Evolutionary conservation across 2,329 filamentous ascomycete species (phyloP).

Genomic region (Samsoniella hepiali): DNA sequence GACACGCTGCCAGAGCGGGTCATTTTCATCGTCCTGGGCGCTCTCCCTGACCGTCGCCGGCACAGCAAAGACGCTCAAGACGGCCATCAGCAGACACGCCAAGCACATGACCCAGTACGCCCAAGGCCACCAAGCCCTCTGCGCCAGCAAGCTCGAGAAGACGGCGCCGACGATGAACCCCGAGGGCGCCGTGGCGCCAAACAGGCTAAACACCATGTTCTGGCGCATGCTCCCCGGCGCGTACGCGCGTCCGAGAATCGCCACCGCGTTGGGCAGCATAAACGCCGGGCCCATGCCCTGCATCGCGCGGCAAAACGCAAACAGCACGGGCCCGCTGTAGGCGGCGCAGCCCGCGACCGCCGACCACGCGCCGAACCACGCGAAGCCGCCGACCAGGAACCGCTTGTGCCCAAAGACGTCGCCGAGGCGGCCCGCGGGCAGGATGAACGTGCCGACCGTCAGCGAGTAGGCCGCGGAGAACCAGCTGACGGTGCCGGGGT

Average conservation of each 20-base stretch:
- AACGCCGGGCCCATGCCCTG: conserved; percentile 55
- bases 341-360: conserved; percentile 38
- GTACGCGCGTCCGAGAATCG: conserved; percentile 53
- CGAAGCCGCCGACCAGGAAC: conserved; percentile 47
- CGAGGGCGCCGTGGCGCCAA: conserved; percentile 33
- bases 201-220: conserved; percentile 34
- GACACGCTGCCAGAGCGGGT: conserved; percentile 24
- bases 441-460: conserved; percentile 50
- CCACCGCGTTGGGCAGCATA: conserved; percentile 53
- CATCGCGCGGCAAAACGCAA: conserved; percentile 46
- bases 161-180: conserved; percentile 31
- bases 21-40: conserved; percentile 21
- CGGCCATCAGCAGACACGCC: conserved; percentile 28
- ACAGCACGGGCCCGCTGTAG: conserved; percentile 39
- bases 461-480: conserved; percentile 52
- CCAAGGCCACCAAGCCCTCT: conserved; percentile 41
- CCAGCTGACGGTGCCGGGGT: conserved; percentile 46
- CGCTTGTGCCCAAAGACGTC: conserved; percentile 51
- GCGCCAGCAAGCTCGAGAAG: conserved; percentile 29
- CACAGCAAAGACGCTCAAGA: conserved; percentile 23
- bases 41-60: conserved; percentile 22
- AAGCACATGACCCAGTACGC: conserved; percentile 38
- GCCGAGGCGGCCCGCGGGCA: conserved; percentile 51
- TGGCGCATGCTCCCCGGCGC: conserved; percentile 33
- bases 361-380: conserved; percentile 49